Percentiles rank a stretch among this genome's conserved stretches.
Conservation (phyloP, 2,329 filamentous ascomycete species). For the Ilyonectria mors-panacis region DNA sequence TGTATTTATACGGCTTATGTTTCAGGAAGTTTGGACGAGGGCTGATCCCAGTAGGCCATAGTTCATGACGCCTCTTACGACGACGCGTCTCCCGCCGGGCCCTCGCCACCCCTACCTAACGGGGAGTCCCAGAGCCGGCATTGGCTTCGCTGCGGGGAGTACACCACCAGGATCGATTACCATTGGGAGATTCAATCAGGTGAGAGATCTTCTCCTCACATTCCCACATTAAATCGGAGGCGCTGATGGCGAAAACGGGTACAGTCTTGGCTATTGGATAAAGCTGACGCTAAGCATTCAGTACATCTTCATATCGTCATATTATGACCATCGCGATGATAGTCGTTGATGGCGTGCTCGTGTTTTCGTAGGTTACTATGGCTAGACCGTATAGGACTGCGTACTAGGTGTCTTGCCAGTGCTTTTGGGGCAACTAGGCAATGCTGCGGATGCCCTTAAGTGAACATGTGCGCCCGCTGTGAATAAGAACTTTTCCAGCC, state of each 20-base stretch:
- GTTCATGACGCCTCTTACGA: neutral
- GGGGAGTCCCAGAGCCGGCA: neutral
- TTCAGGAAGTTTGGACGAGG: neutral
- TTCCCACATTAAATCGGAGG: constrained; percentile 35
- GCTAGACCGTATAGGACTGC: neutral
- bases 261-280: constrained; percentile 31
- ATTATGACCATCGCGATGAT: constrained; percentile 27
- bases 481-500: neutral
- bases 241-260: constrained; percentile 35
- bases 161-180: constrained; percentile 1
- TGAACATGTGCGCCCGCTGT: constrained; percentile 1
- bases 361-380: constrained; percentile 38
- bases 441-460: constrained; percentile 3
- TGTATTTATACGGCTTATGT: no score
- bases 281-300: constrained; percentile 24
- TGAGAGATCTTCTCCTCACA: constrained; percentile 44
- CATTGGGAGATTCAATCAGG: no score
- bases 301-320: constrained; percentile 17
- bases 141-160: constrained; percentile 35
- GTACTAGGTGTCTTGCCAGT: neutral
- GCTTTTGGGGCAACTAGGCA: neutral
- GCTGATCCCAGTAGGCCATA: neutral
- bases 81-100: neutral
- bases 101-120: neutral
- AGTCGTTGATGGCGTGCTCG: constrained; percentile 45